Base-by-base conservation (phyloP, 202 grass and related monocot genomes). In the Digitaria exilis region DNA sequence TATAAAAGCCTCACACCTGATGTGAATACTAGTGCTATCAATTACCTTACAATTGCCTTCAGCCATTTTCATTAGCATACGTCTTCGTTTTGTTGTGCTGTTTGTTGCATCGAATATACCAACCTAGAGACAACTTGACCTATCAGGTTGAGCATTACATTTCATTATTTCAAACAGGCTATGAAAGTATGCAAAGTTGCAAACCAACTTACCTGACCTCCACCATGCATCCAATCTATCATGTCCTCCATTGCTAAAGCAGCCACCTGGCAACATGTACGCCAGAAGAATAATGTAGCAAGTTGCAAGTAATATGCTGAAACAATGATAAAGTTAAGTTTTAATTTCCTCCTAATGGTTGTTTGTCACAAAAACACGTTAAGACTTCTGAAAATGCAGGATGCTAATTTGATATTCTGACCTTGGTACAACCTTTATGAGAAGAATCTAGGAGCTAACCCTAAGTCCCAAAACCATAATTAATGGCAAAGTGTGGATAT, bases 61-160 rank as follows among this genome's bases (percentile, higher is more conserved):
- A 76, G 96, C 93, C 87, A 98, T 94, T 85, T 94, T 90, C 89
- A 98, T 98, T 61, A 98, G 83, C 96, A 98, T 98, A 84, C 75
- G 76, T 76, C 96, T 88, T 82, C 96, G 80, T 70, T 87, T 92
- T 65, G 68, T 89, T 86, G 89, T 96, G 87, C 96, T 98, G 72
- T 98, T 96, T 83, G 96, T 98, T 56, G 93, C 96, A 89, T 98
- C 96, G 90, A 96, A 98, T 84, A 98, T 96, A 84, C 93, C 96
- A 76, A 98, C 96, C 96, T 98, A 90, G 21, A 68, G 49, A 69
- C n/a, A 85, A 79, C 48, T 73, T 81, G 44, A 74, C 22, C 57
- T 65, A 51, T 85, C 44, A 85, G 72, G 86, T 71, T 5, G 56
- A 65, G 75, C 13, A 65, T 78, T 59, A 76, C 71, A 89, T 63